Conservation (phyloP, 352 stramenopile genomes). For the Phytophthora pini region DNA sequence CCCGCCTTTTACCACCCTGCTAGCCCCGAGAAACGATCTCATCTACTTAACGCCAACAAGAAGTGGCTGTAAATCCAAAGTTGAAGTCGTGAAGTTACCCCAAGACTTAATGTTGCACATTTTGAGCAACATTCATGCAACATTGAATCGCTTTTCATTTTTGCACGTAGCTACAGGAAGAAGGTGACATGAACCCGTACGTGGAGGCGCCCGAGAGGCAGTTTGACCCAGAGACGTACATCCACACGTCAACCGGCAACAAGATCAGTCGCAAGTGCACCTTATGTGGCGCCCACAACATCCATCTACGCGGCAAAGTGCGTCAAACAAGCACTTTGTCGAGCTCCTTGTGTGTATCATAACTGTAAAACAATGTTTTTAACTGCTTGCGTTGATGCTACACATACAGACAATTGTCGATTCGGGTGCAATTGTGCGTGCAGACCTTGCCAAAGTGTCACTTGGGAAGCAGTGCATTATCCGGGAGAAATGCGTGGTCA, state of each 20-base stretch:
- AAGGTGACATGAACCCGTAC: constrained; percentile 55
- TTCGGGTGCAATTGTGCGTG: constrained; percentile 72
- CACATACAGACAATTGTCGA: constrained; percentile 71
- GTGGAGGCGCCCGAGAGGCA: constrained; percentile 56
- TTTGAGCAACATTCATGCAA: neutral
- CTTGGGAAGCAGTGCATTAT: constrained; percentile 87
- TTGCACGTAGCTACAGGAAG: neutral
- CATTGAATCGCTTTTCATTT: constrained; percentile 1
- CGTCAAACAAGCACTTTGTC: neutral
- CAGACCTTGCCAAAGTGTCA: constrained; percentile 84
- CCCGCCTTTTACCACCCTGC: constrained; percentile 73
- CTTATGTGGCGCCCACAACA: constrained; percentile 71
- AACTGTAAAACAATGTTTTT: neutral
- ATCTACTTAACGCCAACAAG: constrained; percentile 80
- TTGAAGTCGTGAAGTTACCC: constrained; percentile 7
- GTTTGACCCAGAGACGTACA: constrained; percentile 68
- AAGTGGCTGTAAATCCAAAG: constrained; percentile 67
- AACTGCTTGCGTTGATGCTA: constrained; percentile 2
- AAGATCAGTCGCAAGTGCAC: constrained; percentile 76
- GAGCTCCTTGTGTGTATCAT: neutral
- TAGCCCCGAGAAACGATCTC: constrained; percentile 62
- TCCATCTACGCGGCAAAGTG: constrained; percentile 78
- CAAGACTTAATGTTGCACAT: neutral
- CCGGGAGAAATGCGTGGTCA: constrained; percentile 70
- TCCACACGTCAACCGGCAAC: constrained; percentile 73